Percentiles rank a stretch among this genome's conserved stretches.
Conservation (phyloP, 148 eudicot genomes). For the Hydrangea macrophylla region DNA sequence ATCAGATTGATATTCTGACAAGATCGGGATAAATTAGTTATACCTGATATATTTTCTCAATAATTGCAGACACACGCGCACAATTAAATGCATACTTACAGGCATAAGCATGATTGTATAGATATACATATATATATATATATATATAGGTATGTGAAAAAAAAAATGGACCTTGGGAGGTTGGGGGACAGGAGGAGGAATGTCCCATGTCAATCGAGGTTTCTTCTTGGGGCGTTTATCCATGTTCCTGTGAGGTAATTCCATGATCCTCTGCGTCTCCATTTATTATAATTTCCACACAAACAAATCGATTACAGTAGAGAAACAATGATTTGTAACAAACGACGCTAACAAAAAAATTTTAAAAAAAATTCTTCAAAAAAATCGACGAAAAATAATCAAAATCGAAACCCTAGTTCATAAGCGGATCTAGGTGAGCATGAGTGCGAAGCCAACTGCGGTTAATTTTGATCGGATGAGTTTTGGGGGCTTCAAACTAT, state of each 20-base stretch:
- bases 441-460: slow-evolving; percentile 10
- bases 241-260: slow-evolving; percentile 47
- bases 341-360: neutral
- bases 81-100: neutral
- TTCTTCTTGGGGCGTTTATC: slow-evolving; percentile 63
- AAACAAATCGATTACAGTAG: neutral
- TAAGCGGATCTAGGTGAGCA: neutral
- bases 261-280: slow-evolving; percentile 60
- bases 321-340: neutral
- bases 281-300: slow-evolving; percentile 13
- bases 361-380: neutral
- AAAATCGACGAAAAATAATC: neutral
- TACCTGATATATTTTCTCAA: too few relatives aligned
- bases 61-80: neutral
- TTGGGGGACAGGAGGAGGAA: slow-evolving; percentile 36
- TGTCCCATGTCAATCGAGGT: slow-evolving; percentile 62
- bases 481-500: neutral
- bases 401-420: slow-evolving; percentile 6
- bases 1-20: too few relatives aligned
- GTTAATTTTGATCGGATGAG: neutral
- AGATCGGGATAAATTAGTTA: too few relatives aligned
- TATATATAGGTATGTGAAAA: too few relatives aligned
- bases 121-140: neutral
- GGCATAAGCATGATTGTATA: neutral
- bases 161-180: slow-evolving; percentile 41